Conservation (phyloP, 1,139 yeast genomes). For the Sugiyamaella xylanicola region DNA sequence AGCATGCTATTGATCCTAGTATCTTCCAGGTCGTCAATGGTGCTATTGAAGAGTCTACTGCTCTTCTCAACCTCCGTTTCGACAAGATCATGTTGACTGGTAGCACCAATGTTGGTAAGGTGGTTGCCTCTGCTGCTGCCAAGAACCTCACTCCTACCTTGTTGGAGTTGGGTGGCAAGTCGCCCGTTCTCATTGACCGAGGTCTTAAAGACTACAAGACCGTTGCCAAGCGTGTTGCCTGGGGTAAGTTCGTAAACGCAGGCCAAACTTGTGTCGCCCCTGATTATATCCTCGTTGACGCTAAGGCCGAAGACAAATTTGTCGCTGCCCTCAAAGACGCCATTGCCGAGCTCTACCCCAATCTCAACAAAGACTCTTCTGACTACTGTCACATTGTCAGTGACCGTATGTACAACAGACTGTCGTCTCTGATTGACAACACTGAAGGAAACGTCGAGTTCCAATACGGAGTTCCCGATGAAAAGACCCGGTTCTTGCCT, state of each 20-base stretch:
- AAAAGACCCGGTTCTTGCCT: constrained; percentile 54
- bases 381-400: constrained; percentile 68
- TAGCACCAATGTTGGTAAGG: constrained; percentile 70
- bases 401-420: constrained; percentile 56
- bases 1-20: constrained; percentile 55
- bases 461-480: constrained; percentile 56
- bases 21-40: constrained; percentile 71
- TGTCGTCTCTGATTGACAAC: constrained; percentile 49
- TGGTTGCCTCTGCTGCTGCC: constrained; percentile 81
- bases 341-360: constrained; percentile 53
- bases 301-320: constrained; percentile 56
- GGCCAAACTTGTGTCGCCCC: constrained; percentile 93
- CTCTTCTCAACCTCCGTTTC: constrained; percentile 63
- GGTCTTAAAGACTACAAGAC: constrained; percentile 47
- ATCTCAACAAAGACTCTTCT: constrained; percentile 39
- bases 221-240: constrained; percentile 67
- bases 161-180: constrained; percentile 92
- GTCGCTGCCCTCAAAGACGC: constrained; percentile 49
- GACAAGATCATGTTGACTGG: constrained; percentile 92
- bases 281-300: constrained; percentile 75
- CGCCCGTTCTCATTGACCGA: constrained; percentile 73
- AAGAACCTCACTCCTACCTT: constrained; percentile 77
- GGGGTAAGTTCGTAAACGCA: constrained; percentile 80
- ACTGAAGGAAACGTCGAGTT: constrained; percentile 61
- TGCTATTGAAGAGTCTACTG: constrained; percentile 67